phyloP scores from a whole-genome alignment of 2,329 filamentous ascomycete species.

The Penicillium sp. region DNA sequence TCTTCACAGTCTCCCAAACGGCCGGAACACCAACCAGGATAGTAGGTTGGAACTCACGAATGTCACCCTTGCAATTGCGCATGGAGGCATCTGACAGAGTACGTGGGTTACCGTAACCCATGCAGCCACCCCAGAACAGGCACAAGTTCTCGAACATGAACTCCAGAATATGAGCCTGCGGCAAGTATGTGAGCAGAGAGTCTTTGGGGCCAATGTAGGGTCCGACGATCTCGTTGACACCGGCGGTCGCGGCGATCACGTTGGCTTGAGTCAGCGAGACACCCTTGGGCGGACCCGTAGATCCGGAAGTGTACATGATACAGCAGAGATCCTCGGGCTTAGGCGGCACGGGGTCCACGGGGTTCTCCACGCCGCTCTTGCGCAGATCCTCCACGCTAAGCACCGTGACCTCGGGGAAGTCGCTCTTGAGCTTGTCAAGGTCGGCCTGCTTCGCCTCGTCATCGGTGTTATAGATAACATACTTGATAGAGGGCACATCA shows the following conservation, averaged over 20 bases:
- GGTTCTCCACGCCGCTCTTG: constrained; percentile 62
- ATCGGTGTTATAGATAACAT: constrained; percentile 59
- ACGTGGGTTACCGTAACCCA: constrained; percentile 89
- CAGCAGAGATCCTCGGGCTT: constrained; percentile 76
- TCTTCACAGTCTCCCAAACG: constrained; percentile 96
- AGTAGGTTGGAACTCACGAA: constrained; percentile 85
- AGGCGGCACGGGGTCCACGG: constrained; percentile 68
- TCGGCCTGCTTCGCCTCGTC: constrained; percentile 52
- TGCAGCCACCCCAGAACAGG: constrained; percentile 81
- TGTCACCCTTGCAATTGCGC: constrained; percentile 88
- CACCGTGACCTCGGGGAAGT: constrained; percentile 53
- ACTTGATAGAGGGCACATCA: constrained; percentile 55
- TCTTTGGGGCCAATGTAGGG: constrained; percentile 76
- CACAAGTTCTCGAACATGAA: constrained; percentile 92
- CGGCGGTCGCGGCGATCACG: constrained; percentile 78
- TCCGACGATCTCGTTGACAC: constrained; percentile 74
- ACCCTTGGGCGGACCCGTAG: constrained; percentile 85
- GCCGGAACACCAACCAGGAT: constrained; percentile 92
- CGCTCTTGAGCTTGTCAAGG: constrained; percentile 54
- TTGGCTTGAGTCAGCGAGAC: constrained; percentile 77
- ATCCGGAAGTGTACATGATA: constrained; percentile 80
- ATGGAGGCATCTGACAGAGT: constrained; percentile 84
- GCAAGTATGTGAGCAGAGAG: constrained; percentile 82
- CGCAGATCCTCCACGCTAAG: constrained; percentile 56
- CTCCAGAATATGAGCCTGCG: constrained; percentile 93